A percentile compares a stretch with the other conserved stretches of the same genome.
Evolutionary conservation across 2,329 filamentous ascomycete genomes (phyloP).

Genomic region (Didymella pomorum): DNA sequence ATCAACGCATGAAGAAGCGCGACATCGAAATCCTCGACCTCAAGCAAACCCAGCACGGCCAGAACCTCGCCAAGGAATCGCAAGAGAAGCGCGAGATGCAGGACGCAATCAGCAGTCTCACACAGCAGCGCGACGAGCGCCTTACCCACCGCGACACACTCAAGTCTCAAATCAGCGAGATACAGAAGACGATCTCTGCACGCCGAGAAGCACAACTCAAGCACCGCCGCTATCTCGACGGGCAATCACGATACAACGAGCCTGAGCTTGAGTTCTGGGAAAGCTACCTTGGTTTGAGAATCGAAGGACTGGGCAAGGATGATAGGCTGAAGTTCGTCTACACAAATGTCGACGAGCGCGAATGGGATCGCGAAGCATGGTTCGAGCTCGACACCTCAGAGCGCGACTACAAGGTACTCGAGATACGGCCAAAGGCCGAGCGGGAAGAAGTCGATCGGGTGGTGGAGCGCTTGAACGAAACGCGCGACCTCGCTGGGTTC

Average conservation of each 20-base stretch:
- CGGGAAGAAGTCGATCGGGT: conserved; percentile 78
- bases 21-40: conserved; percentile 83
- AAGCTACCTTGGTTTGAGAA: conserved; percentile 83
- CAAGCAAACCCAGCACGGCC: conserved; percentile 74
- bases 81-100: conserved; percentile 75
- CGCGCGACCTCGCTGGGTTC: conserved; percentile 73
- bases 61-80: conserved; percentile 78
- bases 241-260: conserved; percentile 85
- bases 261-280: conserved; percentile 98
- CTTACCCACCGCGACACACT: conserved; percentile 64
- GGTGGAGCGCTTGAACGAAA: conserved; percentile 82
- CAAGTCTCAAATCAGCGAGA: conserved; percentile 66
- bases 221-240: conserved; percentile 77
- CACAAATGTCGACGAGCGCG: conserved; percentile 82
- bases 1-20: conserved; percentile 86
- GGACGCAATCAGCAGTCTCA: conserved; percentile 64
- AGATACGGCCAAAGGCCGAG: conserved; percentile 83
- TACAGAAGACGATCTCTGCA: conserved; percentile 74
- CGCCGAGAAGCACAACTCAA: conserved; percentile 75
- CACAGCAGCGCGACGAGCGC: conserved; percentile 63
- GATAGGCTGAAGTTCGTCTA: conserved; percentile 92
- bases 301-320: conserved; percentile 85
- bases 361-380: conserved; percentile 89
- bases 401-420: conserved; percentile 84
- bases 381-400: conserved; percentile 87